A percentile compares a stretch with the other conserved stretches of the same genome.
phyloP scores from a whole-genome alignment of 2,329 filamentous ascomycete genomes.

The Xylariaceae sp. region DNA sequence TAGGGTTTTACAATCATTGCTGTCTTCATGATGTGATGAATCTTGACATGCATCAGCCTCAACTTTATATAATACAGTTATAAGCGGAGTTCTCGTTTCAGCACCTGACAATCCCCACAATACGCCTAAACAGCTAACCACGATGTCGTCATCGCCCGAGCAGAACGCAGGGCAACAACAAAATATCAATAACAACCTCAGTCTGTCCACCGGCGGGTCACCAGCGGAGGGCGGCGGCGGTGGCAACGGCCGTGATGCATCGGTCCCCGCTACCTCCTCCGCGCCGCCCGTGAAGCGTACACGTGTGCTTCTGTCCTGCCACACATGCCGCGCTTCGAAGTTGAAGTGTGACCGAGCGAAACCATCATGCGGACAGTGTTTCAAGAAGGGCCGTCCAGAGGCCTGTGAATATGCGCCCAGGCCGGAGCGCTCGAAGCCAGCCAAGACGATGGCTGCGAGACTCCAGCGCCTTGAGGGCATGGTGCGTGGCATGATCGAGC shows the following conservation, averaged over 20 bases:
- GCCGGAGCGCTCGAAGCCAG: constrained; percentile 37
- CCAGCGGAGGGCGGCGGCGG: constrained; percentile 5
- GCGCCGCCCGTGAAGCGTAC: constrained; percentile 37
- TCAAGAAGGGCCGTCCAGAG: constrained; percentile 44
- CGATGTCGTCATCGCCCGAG: too few relatives aligned
- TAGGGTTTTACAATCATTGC: too few relatives aligned
- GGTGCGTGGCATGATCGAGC: constrained; percentile 53
- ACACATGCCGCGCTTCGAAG: constrained; percentile 50
- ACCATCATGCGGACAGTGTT: constrained; percentile 51
- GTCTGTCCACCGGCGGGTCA: too few relatives aligned
- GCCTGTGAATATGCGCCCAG: constrained; percentile 48
- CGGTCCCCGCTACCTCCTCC: neutral
- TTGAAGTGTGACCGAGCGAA: constrained; percentile 52
- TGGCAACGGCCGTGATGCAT: constrained; percentile 3
- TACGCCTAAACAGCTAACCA: too few relatives aligned
- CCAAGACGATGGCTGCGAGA: constrained; percentile 50
- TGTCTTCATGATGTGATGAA: too few relatives aligned
- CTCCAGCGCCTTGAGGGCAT: constrained; percentile 54
- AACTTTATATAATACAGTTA: too few relatives aligned
- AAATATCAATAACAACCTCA: too few relatives aligned
- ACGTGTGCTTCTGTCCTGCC: constrained; percentile 50
- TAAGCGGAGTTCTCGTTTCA: too few relatives aligned
- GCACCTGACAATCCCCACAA: too few relatives aligned
- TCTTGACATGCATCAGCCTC: too few relatives aligned
- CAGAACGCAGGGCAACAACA: neutral